Evolutionary conservation across 345 rosid genomes (phyloP).

Genomic region (Kernera saxatilis): DNA sequence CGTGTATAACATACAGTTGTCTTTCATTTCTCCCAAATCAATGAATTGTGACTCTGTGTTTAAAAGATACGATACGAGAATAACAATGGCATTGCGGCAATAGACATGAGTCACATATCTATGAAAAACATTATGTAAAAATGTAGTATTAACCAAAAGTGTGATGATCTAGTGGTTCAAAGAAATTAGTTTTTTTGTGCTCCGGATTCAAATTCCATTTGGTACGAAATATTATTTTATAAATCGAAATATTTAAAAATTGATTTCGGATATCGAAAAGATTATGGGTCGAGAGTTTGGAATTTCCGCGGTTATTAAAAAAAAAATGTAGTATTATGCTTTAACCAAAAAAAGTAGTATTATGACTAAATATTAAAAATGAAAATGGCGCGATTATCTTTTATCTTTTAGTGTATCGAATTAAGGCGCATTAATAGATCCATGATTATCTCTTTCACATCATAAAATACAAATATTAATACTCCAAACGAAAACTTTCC

Average conservation of each 20-base stretch:
- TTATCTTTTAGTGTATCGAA: background rate
- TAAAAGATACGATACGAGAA: background rate
- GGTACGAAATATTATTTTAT: too few species aligned
- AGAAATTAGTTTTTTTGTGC: too few species aligned
- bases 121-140: background rate
- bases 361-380: background rate
- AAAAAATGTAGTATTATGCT: too few species aligned
- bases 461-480: background rate
- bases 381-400: background rate
- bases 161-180: too few species aligned
- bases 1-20: background rate
- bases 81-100: background rate
- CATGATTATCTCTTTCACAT: background rate
- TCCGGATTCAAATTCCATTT: too few species aligned
- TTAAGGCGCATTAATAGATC: background rate
- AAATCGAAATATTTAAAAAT: too few species aligned
- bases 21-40: background rate
- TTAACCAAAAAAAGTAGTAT: too few species aligned
- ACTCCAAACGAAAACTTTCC: conserved; percentile 32
- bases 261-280: too few species aligned
- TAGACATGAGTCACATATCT: background rate
- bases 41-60: background rate
- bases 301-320: too few species aligned
- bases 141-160: too few species aligned
- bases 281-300: too few species aligned